phyloP scores from a whole-genome alignment of 176 grass and related monocot species.

The Thinopyrum elongatum region DNA sequence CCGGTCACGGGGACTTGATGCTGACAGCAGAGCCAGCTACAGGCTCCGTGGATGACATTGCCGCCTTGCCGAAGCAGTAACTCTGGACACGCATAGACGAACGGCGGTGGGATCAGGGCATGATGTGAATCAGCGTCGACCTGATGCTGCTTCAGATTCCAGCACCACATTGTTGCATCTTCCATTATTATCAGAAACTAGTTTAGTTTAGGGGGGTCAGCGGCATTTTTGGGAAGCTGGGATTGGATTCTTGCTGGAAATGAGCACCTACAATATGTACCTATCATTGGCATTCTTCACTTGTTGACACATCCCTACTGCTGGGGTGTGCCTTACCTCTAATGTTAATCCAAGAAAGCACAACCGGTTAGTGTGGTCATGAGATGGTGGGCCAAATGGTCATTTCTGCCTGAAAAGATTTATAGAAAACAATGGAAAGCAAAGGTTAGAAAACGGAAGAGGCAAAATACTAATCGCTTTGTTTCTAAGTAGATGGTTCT shows the following conservation, averaged over 20 bases:
- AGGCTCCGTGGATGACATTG: background rate
- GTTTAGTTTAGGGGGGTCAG: background rate
- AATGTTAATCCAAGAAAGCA: background rate
- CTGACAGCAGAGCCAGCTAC: background rate
- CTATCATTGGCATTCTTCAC: no score
- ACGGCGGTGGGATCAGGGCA: background rate
- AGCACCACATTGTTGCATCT: background rate
- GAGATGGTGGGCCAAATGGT: background rate
- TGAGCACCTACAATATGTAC: background rate
- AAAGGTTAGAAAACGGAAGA: background rate
- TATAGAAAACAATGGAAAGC: background rate
- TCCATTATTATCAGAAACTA: background rate
- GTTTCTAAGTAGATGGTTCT: background rate
- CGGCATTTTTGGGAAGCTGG: background rate
- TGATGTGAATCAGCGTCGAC: background rate
- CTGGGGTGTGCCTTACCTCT: background rate
- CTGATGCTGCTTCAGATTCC: background rate
- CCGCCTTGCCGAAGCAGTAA: background rate
- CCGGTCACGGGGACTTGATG: background rate
- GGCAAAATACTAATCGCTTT: background rate
- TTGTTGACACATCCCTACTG: no score
- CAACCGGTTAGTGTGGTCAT: background rate
- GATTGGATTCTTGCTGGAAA: background rate
- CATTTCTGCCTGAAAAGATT: background rate
- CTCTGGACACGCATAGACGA: background rate